Percentiles rank a stretch among this genome's conserved stretches.
Evolutionary conservation across 495 filamentous ascomycete species (phyloP).

Genomic region (Penicillium cinerascens): DNA sequence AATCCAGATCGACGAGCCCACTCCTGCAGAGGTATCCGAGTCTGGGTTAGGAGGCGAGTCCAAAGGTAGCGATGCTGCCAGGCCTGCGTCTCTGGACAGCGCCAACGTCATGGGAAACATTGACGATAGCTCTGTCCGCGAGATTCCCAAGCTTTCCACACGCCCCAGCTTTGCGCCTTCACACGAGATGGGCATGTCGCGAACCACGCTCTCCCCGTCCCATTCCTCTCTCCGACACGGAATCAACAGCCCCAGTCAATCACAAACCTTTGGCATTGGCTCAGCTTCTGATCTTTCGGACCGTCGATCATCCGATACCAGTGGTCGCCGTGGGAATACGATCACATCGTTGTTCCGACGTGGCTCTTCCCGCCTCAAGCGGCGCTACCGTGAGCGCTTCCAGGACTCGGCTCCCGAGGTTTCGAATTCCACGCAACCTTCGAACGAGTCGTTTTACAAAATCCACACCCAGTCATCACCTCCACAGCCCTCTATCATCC

Average conservation of each 20-base stretch:
- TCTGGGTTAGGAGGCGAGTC: conserved; percentile 36
- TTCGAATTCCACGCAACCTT: conserved; percentile 82
- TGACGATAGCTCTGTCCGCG: conserved; percentile 39
- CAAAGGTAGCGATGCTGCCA: conserved; percentile 21
- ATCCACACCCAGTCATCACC: conserved; percentile 38
- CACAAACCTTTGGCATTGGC: conserved; percentile 50
- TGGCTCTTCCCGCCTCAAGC: conserved; percentile 54
- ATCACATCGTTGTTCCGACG: conserved; percentile 76
- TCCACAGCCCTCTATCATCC: conserved; percentile 25
- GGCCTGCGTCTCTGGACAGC: conserved; percentile 33
- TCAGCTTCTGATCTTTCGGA: conserved; percentile 48
- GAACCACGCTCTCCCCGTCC: conserved; percentile 54
- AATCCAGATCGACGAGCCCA: neutral
- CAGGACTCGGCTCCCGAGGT: conserved; percentile 53
- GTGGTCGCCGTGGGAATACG: conserved; percentile 37
- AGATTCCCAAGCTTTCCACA: conserved; percentile 21
- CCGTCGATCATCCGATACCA: conserved; percentile 47
- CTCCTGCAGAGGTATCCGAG: conserved; percentile 18
- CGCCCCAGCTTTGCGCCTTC: conserved; percentile 40
- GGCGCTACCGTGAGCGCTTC: conserved; percentile 55
- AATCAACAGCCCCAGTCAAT: conserved; percentile 49
- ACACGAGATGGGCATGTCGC: conserved; percentile 47
- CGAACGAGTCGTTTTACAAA: conserved; percentile 71
- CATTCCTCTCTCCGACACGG: conserved; percentile 52
- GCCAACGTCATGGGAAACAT: conserved; percentile 34